Evolutionary conservation across 768 basidiomycete species (phyloP).

Genomic region (Russula emetica): DNA sequence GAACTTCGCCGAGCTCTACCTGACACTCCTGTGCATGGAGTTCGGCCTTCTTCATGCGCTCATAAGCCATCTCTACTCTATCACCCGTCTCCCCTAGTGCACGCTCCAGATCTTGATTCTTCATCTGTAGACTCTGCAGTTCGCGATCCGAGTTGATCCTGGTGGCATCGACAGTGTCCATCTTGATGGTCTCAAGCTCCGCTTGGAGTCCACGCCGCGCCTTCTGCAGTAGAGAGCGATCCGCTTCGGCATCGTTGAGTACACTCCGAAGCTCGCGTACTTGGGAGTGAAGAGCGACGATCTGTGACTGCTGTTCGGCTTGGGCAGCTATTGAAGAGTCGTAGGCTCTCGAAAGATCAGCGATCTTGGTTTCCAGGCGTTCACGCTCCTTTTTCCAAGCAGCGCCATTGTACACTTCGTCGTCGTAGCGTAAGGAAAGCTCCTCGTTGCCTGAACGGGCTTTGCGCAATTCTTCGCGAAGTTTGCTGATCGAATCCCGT

Average conservation of each 20-base stretch:
- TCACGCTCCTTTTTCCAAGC: constrained; percentile 89
- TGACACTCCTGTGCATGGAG: constrained; percentile 69
- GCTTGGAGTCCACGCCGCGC: constrained; percentile 76
- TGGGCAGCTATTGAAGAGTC: constrained; percentile 68
- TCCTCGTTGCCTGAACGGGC: constrained; percentile 72
- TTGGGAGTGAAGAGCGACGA: constrained; percentile 79
- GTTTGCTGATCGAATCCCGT: constrained; percentile 66
- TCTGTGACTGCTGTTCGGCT: constrained; percentile 78
- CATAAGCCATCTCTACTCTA: constrained; percentile 63
- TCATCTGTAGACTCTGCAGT: constrained; percentile 67
- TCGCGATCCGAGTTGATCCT: constrained; percentile 70
- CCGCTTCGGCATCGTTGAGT: constrained; percentile 81
- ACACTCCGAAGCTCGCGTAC: constrained; percentile 77
- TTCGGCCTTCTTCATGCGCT: constrained; percentile 81
- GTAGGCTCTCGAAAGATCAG: constrained; percentile 68
- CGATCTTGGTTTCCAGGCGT: constrained; percentile 77
- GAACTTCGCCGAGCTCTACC: constrained; percentile 65
- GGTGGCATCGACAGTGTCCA: constrained; percentile 65
- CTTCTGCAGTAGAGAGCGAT: constrained; percentile 72
- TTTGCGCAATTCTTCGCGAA: constrained; percentile 78
- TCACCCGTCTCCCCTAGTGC: constrained; percentile 76
- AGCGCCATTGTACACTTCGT: constrained; percentile 70
- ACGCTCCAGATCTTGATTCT: constrained; percentile 78
- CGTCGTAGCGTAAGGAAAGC: constrained; percentile 68
- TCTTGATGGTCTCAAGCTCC: constrained; percentile 75